A percentile compares a stretch with the other conserved stretches of the same genome.
phyloP scores from a whole-genome alignment of 352 stramenopile species.

The Phytophthora citricola region DNA sequence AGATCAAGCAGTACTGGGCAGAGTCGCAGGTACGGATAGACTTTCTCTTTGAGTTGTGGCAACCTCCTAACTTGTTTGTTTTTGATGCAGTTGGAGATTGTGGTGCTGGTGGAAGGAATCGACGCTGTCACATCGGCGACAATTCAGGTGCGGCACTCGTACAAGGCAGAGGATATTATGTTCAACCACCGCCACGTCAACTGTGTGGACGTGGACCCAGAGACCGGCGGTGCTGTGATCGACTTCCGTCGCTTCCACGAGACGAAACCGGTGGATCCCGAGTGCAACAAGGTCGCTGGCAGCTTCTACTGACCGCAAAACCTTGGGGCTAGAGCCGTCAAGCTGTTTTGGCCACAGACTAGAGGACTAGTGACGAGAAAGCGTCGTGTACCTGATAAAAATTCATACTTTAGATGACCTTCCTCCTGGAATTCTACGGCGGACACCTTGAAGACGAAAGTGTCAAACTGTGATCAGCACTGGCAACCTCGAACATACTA shows the following conservation, averaged over 20 bases:
- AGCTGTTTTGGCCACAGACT: slow-evolving; percentile 1
- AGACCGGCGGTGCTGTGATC: slow-evolving; percentile 83
- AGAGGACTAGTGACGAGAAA: slow-evolving; percentile 2
- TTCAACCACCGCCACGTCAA: slow-evolving; percentile 94
- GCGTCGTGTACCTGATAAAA: slow-evolving; percentile 23
- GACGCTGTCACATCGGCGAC: slow-evolving; percentile 95
- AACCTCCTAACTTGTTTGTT: slow-evolving; percentile 12
- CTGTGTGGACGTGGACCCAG: slow-evolving; percentile 85
- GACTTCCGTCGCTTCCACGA: slow-evolving; percentile 92
- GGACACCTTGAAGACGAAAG: too few species aligned
- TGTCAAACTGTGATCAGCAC: too few species aligned
- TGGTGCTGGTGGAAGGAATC: slow-evolving; percentile 97
- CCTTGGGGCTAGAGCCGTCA: neutral
- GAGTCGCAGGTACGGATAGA: slow-evolving; percentile 65
- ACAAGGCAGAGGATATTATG: slow-evolving; percentile 91
- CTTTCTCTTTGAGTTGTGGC: neutral
- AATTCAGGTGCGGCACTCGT: slow-evolving; percentile 97
- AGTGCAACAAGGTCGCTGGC: slow-evolving; percentile 67
- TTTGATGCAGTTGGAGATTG: slow-evolving; percentile 89
- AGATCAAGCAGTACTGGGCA: slow-evolving; percentile 79
- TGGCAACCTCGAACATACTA: too few species aligned
- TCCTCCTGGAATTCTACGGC: neutral
- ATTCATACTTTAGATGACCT: slow-evolving; percentile 30
- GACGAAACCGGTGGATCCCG: slow-evolving; percentile 58
- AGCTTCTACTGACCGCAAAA: slow-evolving; percentile 52